phyloP scores from a whole-genome alignment of 768 basidiomycete genomes.

The Tubosaeta sp. region DNA sequence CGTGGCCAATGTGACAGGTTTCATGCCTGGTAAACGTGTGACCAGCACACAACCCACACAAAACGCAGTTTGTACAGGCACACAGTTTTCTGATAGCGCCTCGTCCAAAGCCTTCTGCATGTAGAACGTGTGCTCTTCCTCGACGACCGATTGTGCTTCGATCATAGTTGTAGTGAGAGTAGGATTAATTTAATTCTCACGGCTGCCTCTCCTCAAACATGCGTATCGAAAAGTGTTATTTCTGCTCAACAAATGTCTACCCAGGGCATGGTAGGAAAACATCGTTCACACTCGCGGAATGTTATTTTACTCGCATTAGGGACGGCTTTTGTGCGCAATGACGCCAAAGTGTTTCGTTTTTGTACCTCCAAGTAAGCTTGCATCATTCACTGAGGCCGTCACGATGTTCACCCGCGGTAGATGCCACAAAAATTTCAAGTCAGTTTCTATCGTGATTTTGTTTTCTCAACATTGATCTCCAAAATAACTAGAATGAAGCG shows the following conservation, averaged over 20 bases:
- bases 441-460: slow-evolving; percentile 18
- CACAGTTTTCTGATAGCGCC: slow-evolving; percentile 56
- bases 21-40: slow-evolving; percentile 37
- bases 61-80: slow-evolving; percentile 71
- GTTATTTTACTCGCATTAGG: slow-evolving; percentile 39
- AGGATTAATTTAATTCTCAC: slow-evolving; percentile 21
- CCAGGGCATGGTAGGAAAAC: slow-evolving; percentile 79
- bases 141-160: not conserved
- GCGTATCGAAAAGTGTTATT: slow-evolving; percentile 98
- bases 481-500: slow-evolving; percentile 82
- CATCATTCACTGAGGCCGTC: not conserved
- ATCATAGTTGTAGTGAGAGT: not conserved
- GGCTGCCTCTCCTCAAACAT: slow-evolving; percentile 38
- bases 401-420: slow-evolving; percentile 36
- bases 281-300: not conserved
- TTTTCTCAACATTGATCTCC: slow-evolving; percentile 1
- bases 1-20: slow-evolving; percentile 59
- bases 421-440: slow-evolving; percentile 99
- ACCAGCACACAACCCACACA: slow-evolving; percentile 87
- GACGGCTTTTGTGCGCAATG: slow-evolving; percentile 95
- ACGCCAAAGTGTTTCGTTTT: slow-evolving; percentile 96
- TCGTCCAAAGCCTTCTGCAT: slow-evolving; percentile 66
- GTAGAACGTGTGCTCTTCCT: slow-evolving; percentile 35
- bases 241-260: slow-evolving; percentile 95
- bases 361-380: slow-evolving; percentile 88